Evolutionary conservation across 257 asterid genomes (phyloP), one percentile per base, ranked within the genome.

Genomic region (Scutellaria galericulata): DNA sequence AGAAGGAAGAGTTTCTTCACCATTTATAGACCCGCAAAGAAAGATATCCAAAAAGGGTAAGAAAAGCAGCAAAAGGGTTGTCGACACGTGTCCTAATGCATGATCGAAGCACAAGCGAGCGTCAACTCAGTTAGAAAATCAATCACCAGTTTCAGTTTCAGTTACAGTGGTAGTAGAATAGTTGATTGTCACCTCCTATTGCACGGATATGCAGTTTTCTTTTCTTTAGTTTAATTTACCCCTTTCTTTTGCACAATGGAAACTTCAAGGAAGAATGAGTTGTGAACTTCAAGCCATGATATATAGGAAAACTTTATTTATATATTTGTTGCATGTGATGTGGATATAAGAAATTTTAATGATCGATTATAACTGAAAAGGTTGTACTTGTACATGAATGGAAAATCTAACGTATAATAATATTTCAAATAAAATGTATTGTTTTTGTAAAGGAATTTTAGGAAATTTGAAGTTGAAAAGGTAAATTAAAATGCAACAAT

Each of bases 91-190:
- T 67, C 74, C 5, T 5, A 0, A 20, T 39, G 58, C 9, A 65
- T 50, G 82, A 77, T 63, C 53, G 46, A 39, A 59, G 24, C 47
- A 35, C 78, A 73, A 79, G 79, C 75, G 27, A 78, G 66, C 74
- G 86, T 78, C 81, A 75, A 75, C 63, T 82, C 86, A 81, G 57
- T 42, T 72, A 48, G 22, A 70, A 42, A 45, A 66, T 64, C 67
- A 78, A 15, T 24, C 55, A 51, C 14, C 52, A 66, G 66, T 73
- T 13, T 1, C 54, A 72, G 58, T 70, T 22, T 3, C 51, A 71
- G 71, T 62, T 53, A 2, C 71, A 63, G 78, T 64, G 60, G 52
- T 41, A 63, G 54, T 20, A 63, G 37, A 42, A 63, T 20, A 63
- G 42, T 75, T 24, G 57, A 76, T 63, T 35, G 76, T 78, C 72